A percentile compares a stretch with the other conserved stretches of the same genome.
Conservation (phyloP, 1,139 yeast genomes). For the Torulaspora globosa region DNA sequence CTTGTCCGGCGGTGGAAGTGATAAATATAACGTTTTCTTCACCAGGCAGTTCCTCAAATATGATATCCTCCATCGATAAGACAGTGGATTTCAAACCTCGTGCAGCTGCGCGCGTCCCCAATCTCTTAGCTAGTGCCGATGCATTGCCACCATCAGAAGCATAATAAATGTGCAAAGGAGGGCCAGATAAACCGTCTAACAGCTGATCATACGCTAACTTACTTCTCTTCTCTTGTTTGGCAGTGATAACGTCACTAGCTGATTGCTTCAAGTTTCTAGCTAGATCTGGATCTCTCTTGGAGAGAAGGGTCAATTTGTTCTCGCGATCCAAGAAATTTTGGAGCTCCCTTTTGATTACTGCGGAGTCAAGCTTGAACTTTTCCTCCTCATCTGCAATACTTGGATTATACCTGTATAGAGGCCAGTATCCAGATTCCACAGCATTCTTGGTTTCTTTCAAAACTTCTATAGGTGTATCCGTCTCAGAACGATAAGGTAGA, state of each 20-base stretch:
- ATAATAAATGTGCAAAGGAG: constrained; percentile 83
- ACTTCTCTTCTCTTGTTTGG: constrained; percentile 63
- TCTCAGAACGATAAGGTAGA: constrained; percentile 67
- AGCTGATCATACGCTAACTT: constrained; percentile 73
- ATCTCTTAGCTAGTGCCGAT: constrained; percentile 72
- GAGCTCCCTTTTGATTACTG: constrained; percentile 71
- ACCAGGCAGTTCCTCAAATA: constrained; percentile 71
- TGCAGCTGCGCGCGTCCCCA: constrained; percentile 78
- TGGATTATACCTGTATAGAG: constrained; percentile 84
- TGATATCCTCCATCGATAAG: constrained; percentile 78
- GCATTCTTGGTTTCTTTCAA: constrained; percentile 85
- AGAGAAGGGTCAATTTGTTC: constrained; percentile 74
- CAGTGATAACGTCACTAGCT: constrained; percentile 57
- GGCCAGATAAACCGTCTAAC: constrained; percentile 85
- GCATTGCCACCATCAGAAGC: constrained; percentile 98
- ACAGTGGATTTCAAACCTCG: constrained; percentile 80
- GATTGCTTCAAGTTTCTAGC: constrained; percentile 68
- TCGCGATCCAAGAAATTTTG: constrained; percentile 83
- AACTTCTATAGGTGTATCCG: constrained; percentile 66
- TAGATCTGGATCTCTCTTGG: constrained; percentile 67
- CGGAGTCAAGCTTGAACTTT: constrained; percentile 75
- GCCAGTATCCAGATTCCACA: constrained; percentile 94
- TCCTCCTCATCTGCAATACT: constrained; percentile 45
- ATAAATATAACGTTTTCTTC: constrained; percentile 81
- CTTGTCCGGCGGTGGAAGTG: constrained; percentile 94